Evolutionary conservation across 805 yeast species (phyloP), one percentile per base, ranked within the genome.

Genomic region (Myxozyma mucilagina): DNA sequence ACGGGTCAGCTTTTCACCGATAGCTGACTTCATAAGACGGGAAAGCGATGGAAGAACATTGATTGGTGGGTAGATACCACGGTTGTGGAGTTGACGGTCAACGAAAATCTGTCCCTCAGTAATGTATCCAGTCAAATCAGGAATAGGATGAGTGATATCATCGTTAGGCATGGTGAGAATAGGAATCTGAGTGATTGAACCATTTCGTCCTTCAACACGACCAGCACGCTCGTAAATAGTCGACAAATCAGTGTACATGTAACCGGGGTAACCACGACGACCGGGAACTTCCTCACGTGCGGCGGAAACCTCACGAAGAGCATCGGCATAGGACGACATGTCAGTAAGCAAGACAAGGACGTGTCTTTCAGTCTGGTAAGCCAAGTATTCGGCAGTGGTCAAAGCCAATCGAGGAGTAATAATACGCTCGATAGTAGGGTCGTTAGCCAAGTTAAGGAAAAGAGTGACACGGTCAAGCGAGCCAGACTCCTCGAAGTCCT

Each of bases 211-310:
- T 80, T 94, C 99, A 66, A 94, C 98, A 82, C 99, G 89, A 76
- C 99, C 99, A 49, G 99, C 99, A 82, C 99, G 90, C 81, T 94
- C 99, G 78, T 94, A 94, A 73, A 94, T 91, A 55, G 98, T 94
- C 54, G 98, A 90, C 82, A 94, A 90, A 87, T 94, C 99, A 51
- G 99, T 94, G 81, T 94, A 94, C 99, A 94, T 94, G 78, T 94
- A 94, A 89, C 99, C 99, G 67, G 99, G 99, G 79, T 94, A 94
- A 83, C 99, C 99, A 87, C 99, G 91, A 85, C 99, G 91, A 83
- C 99, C 99, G 75, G 99, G 99, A 50, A 94, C 99, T 80, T 96
- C 99, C 80, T 94, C 99, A 83, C 99, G 91, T 52, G 99, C 99
- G 64, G 99, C 99, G 66, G 97, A 91, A 54, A 94, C 99, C 81